Base-by-base conservation (phyloP, 768 basidiomycete genomes). In the Trametes maxima region DNA sequence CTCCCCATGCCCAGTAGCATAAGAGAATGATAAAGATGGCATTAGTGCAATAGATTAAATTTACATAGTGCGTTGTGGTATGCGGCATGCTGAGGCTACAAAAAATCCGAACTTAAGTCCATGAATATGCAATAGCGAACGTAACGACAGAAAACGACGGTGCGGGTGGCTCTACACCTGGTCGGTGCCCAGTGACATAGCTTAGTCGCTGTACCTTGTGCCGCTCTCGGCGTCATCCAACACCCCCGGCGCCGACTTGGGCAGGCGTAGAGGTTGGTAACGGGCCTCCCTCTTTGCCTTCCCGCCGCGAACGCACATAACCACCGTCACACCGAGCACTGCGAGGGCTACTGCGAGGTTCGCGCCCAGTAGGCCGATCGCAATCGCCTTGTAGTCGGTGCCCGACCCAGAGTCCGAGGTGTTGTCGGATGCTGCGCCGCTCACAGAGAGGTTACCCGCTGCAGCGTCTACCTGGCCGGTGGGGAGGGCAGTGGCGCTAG, bases 191-290 rank as follows among this genome's bases (percentile, higher is more conserved):
- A 43, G 19, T 16, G 42, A 16, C 42, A 22, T 8, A 39, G 45
- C 46, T 49, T 24, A 57, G 12, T 39, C 56, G 13, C 19, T 22
- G 35, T 57, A 57, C 22, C 40, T 24, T 22, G 56, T 10, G 0
- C 56, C 56, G 7, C 46, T 48, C 56, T 42, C 46, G 2, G 46
- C 16, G n/a, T 54, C 52, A 3, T 28, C 43, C 25, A n/a, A 7
- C 22, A 17, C 19, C 17, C 12, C 44, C 19, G 33, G n/a, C 12
- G 28, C 39, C 22, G 48, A 46, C 47, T 57, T 49, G 16, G 56
- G 56, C 24, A 57, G 47, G 5, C 56, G 45, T 13, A 57, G 37
- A 42, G 46, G 56, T 37, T 42, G 40, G 47, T 57, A 57, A 17
- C 47, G 37, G 5, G 46, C 37, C 5, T 49, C 47, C 24, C 56